These are phyloP conservation scores for Debaryomyces sp. DNA, from an alignment of 1,139 yeast species.

Conservation along the genomic window DNA sequence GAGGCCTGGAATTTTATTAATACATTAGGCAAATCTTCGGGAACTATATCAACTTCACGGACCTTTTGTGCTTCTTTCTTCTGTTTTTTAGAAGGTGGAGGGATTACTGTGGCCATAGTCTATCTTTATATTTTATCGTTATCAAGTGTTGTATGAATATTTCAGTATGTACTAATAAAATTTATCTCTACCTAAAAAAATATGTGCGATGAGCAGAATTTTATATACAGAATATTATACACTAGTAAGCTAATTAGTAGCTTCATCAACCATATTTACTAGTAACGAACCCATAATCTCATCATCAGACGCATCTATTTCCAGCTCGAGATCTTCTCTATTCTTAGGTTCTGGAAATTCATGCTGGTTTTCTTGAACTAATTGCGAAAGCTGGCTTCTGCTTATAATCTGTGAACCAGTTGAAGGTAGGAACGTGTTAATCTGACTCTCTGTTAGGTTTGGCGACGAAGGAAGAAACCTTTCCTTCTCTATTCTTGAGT, in stretches of 20 bases:
- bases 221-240: conserved; percentile 5
- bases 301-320: conserved; percentile 18
- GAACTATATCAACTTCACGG: conserved; percentile 72
- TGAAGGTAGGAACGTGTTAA: conserved; percentile 5
- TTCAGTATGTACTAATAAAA: neutral
- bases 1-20: conserved; percentile 89
- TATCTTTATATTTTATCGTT: neutral
- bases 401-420: neutral
- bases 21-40: conserved; percentile 83
- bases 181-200: conserved; percentile 6
- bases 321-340: conserved; percentile 9
- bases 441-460: conserved; percentile 15
- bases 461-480: conserved; percentile 21
- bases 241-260: neutral
- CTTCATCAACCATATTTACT: neutral
- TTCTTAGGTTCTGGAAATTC: neutral
- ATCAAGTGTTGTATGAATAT: neutral
- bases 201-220: conserved; percentile 6
- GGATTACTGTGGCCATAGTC: conserved; percentile 86
- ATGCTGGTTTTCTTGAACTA: conserved; percentile 5
- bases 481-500: neutral
- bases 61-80: conserved; percentile 82
- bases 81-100: conserved; percentile 93
- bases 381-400: neutral
- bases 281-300: conserved; percentile 12